A percentile compares a stretch with the other conserved stretches of the same genome.
Conservation (phyloP, 164 flowering plant species). For the Magnolia officinalis region DNA sequence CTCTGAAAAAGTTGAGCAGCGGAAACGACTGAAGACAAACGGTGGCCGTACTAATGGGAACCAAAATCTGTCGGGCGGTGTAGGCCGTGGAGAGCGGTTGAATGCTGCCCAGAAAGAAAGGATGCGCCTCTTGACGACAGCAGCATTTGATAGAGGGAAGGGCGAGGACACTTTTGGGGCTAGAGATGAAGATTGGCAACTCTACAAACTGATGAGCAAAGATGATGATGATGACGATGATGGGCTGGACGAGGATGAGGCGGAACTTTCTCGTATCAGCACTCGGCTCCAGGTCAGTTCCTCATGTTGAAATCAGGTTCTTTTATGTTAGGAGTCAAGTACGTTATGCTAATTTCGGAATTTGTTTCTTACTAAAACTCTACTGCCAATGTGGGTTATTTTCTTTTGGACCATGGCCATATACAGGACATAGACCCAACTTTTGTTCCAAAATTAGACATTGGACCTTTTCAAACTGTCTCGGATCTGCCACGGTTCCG, state of each 20-base stretch:
- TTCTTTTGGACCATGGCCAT: neutral
- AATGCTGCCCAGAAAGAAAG: conserved; percentile 95
- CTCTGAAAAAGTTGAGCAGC: conserved; percentile 79
- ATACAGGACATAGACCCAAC: conserved; percentile 85
- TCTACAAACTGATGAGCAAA: conserved; percentile 91
- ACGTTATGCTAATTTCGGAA: neutral
- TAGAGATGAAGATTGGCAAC: conserved; percentile 98
- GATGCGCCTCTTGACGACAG: conserved; percentile 95
- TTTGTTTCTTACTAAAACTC: neutral
- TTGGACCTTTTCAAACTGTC: conserved; percentile 32
- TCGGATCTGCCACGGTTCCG: conserved; percentile 62
- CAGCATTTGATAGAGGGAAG: conserved; percentile 97
- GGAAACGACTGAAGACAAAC: conserved; percentile 81
- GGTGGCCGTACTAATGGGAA: conserved; percentile 66
- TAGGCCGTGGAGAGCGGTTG: conserved; percentile 98
- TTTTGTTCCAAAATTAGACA: conserved; percentile 57
- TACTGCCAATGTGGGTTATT: neutral
- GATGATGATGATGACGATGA: conserved; percentile 93
- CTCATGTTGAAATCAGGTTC: neutral
- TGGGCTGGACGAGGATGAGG: conserved; percentile 70
- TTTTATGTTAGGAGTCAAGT: neutral
- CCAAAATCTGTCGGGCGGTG: conserved; percentile 58
- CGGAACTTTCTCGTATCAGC: conserved; percentile 64
- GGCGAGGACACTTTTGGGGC: conserved; percentile 99
- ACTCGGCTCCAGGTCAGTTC: conserved; percentile 73